Evolutionary conservation across 257 asterid species (phyloP).

Genomic region (Jacaranda copaia): DNA sequence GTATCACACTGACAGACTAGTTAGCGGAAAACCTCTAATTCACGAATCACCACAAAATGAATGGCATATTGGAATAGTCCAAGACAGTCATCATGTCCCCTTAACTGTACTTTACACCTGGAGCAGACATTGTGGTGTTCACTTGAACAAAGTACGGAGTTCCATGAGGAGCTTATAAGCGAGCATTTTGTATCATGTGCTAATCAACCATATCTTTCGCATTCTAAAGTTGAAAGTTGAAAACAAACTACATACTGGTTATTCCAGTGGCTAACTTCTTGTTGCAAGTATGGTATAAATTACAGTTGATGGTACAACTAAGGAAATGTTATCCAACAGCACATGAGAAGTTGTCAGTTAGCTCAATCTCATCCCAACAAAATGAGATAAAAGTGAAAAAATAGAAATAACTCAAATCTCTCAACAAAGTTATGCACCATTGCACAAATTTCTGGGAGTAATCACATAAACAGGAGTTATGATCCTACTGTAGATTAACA

Average conservation of each 20-base stretch:
- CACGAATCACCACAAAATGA: too few species aligned
- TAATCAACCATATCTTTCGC: too few species aligned
- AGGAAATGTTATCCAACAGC: conserved; percentile 26
- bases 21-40: too few species aligned
- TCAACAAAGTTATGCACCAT: conserved; percentile 6
- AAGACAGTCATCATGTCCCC: too few species aligned
- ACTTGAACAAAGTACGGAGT: too few species aligned
- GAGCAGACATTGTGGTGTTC: too few species aligned
- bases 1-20: too few species aligned
- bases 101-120: too few species aligned
- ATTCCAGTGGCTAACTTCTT: neutral
- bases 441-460: neutral
- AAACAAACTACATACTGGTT: neutral
- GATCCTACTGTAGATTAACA: neutral
- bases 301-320: neutral
- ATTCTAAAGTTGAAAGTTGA: too few species aligned
- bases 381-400: neutral
- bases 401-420: conserved; percentile 16
- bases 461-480: neutral
- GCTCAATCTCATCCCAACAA: conserved; percentile 2
- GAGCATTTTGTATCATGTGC: too few species aligned
- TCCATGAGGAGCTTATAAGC: too few species aligned
- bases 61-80: too few species aligned
- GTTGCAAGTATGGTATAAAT: neutral
- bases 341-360: conserved; percentile 12